Evolutionary conservation across 2,329 filamentous ascomycete genomes (phyloP).

Genomic region (Stachybotrys elegans): DNA sequence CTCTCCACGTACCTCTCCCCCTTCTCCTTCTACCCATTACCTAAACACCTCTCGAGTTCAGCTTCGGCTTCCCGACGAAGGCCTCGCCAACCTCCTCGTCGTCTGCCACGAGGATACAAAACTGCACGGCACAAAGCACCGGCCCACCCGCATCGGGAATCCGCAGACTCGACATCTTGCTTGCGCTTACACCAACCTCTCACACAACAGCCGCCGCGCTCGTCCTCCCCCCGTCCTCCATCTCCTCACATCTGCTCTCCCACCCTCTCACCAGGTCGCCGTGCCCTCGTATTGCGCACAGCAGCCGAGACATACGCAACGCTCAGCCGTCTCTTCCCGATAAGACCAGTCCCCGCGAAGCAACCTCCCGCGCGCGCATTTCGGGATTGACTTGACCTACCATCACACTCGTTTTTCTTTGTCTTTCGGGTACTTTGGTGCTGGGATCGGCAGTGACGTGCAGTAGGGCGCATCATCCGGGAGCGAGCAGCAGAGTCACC

Average conservation of each 20-base stretch:
- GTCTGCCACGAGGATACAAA: slow-evolving; percentile 5
- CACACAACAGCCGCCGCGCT: slow-evolving; percentile 20
- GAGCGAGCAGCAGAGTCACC: slow-evolving; percentile 20
- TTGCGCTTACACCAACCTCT: slow-evolving; percentile 17
- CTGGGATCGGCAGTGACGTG: slow-evolving; percentile 13
- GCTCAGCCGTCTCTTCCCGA: not conserved
- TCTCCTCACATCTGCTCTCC: slow-evolving; percentile 9
- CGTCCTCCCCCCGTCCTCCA: slow-evolving; percentile 12
- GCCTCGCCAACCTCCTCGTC: not conserved
- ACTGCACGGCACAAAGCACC: slow-evolving; percentile 10
- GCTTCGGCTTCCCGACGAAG: not conserved
- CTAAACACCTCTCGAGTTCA: not conserved
- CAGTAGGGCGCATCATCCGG: slow-evolving; percentile 19
- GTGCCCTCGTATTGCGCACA: slow-evolving; percentile 12
- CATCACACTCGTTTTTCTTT: slow-evolving; percentile 13
- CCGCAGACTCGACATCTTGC: slow-evolving; percentile 13
- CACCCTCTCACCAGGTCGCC: slow-evolving; percentile 9
- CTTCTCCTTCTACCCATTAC: not conserved
- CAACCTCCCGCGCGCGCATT: slow-evolving; percentile 13
- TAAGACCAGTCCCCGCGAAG: slow-evolving; percentile 12
- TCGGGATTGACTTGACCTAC: no score
- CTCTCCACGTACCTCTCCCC: not conserved
- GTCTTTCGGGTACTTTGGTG: slow-evolving; percentile 9
- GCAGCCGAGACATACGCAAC: slow-evolving; percentile 26
- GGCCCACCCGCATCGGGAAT: slow-evolving; percentile 7